Base-by-base conservation (phyloP, 2,329 filamentous ascomycete genomes). In the Aspergillus neotritici region DNA sequence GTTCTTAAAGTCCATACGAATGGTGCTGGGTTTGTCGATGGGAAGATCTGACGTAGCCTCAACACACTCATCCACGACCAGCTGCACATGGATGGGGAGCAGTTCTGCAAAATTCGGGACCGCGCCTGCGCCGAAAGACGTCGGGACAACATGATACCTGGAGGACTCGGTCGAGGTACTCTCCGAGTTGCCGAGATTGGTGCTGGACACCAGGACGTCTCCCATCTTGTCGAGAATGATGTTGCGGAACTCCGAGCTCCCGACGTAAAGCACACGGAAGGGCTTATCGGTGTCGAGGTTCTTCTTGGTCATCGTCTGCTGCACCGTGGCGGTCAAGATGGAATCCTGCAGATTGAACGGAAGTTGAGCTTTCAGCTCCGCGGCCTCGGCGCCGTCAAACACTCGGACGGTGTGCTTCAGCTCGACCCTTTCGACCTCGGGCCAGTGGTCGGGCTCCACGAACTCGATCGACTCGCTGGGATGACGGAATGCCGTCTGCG, bases 81-180 rank as follows among this genome's bases (percentile, higher is more conserved):
- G 62, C 48, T 73, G 70, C 12, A 71, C 63, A 57, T 67, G 66
- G 36, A 68, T 71, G 25, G 68, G 70, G 17, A 75, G 66, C 17
- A 75, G 66, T 38, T 74, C 70, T 11, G 72, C 71, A 54, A 70
- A 70, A 32, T 71, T 72, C 5, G 71, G 66, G 29, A 67, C 57
- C 21, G 67, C 60, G 15, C 66, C 70, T 30, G 64, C 62, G 35
- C 70, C 71, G 52, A 70, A 73, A 1, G 70, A 70, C 8, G 71
- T 69, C 9, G 71, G 71, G 30, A 74, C 66, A 43, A 74, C 66
- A 53, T 72, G 71, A 49, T 70, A 74, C 34, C 68, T 64, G 30
- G 70, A 70, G 12, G 69, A 67, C 40, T 69, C 65, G 14, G 61
- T 53, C 14, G 61, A 67, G 50, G 61, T 64, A 30, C 54, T 57